Evolutionary conservation across 768 basidiomycete species (phyloP), one percentile per base, ranked within the genome.

Genomic region (Stropharia rugosoannulata): DNA sequence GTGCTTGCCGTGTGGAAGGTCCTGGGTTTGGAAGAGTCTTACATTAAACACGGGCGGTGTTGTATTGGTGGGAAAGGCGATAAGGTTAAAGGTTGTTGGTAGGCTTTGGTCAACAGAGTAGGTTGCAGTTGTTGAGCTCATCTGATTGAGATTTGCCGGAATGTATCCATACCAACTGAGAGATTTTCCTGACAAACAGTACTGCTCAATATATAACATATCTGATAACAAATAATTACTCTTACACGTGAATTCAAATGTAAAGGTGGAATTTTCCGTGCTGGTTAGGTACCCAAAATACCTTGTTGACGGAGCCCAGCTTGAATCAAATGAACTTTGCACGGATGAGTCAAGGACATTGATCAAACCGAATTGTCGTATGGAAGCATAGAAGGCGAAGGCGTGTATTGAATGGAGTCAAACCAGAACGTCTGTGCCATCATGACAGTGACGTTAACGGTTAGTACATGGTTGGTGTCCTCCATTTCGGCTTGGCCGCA

Each of bases 351-450:
- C 60, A 19, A 38, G 22, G n/a, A 51, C 36, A 36, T 60, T 49
- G 29, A 65, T 46, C 7, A 58, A 16, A n/a, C 51, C 7, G 58
- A 48, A 35, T 48, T 39, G 2, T 51, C 43, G 25, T 59, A 53
- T 12, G 57, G 37, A 7, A 55, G 27, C 5, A 58, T 55, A 32
- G 39, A 49, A 8, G 61, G 15, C 7, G 65, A 61, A 10, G 69
- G 70, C 9, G 64, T 54, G 44, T 70, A 73, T 16, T 62, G 46
- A 22, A 71, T 55, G 2, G 56, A 49, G 54, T 71, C 71, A 16
- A 71, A 54, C 63, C 69, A 73, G 56, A 71, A 70, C 1, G 68
- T 62, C 40, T 66, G 61, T 12, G 62, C 56, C 32, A 52, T 59
- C 13, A 56, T 61, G 3, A 62, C 62, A 13, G 64, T 62, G 18